These are phyloP conservation scores for Paraconiothyrium brasiliense DNA, from an alignment of 2,329 filamentous ascomycete species.

Conservation along the genomic window DNA sequence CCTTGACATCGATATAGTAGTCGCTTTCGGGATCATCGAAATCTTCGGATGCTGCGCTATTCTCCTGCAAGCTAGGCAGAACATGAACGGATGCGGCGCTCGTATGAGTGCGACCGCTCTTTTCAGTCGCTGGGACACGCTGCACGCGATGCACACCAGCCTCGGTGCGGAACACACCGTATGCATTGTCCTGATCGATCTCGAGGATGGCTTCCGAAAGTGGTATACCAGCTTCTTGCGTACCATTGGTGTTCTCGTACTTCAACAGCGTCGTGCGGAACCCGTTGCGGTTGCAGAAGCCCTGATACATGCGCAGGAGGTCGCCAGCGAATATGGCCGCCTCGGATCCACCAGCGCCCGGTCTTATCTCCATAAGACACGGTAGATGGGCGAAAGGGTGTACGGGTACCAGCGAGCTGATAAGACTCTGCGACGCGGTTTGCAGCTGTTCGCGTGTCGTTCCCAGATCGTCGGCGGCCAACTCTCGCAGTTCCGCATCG, in stretches of 20 bases:
- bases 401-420: constrained; percentile 80
- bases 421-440: constrained; percentile 72
- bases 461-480: constrained; percentile 75
- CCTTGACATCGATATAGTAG: constrained; percentile 86
- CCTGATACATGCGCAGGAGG: constrained; percentile 88
- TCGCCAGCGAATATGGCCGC: constrained; percentile 90
- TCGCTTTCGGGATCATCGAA: constrained; percentile 87
- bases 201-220: constrained; percentile 90
- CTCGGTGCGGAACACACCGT: constrained; percentile 83
- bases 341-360: constrained; percentile 90
- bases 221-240: constrained; percentile 68
- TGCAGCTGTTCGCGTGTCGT: constrained; percentile 70
- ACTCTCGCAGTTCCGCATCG: constrained; percentile 66
- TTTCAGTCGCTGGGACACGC: constrained; percentile 89
- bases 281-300: constrained; percentile 75
- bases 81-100: constrained; percentile 93
- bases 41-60: constrained; percentile 61
- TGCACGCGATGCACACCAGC: constrained; percentile 96
- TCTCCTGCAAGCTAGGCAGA: constrained; percentile 79
- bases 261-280: constrained; percentile 77
- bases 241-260: constrained; percentile 78
- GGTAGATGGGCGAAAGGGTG: constrained; percentile 91
- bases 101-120: constrained; percentile 90
- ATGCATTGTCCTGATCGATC: constrained; percentile 78
- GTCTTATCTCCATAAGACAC: constrained; percentile 90